Evolutionary conservation across 805 yeast species (phyloP).

Genomic region (Barnettozyma populi): DNA sequence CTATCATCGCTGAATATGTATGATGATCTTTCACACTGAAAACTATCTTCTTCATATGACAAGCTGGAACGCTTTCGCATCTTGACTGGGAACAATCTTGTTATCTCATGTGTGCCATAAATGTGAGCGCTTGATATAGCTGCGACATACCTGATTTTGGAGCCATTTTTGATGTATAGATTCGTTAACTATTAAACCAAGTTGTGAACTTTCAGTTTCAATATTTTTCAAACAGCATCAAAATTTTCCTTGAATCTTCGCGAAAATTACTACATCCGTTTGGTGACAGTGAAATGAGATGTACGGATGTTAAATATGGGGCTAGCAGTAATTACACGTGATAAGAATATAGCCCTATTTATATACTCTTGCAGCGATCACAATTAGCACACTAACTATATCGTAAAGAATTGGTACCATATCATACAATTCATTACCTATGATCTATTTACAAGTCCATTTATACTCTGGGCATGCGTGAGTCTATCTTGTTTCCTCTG

Average conservation of each 20-base stretch:
- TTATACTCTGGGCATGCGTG: background rate
- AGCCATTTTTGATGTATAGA: constrained; percentile 35
- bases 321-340: background rate
- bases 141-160: constrained; percentile 48
- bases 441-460: constrained; percentile 9
- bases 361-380: too few species aligned
- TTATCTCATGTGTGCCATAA: background rate
- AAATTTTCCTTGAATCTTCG: background rate
- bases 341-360: background rate
- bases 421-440: constrained; percentile 11
- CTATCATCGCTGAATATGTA: background rate
- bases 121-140: background rate
- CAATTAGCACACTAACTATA: too few species aligned
- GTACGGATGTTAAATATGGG: background rate
- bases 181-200: constrained; percentile 2
- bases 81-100: too few species aligned
- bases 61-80: background rate
- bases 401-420: background rate
- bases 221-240: constrained; percentile 4
- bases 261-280: background rate
- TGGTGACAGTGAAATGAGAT: background rate
- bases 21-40: too few species aligned
- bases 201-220: constrained; percentile 3
- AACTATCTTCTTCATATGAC: background rate
- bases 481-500: background rate